A percentile compares a stretch with the other conserved stretches of the same genome.
phyloP scores from a whole-genome alignment of 2,329 filamentous ascomycete species.

The Fusarium drepaniforme region DNA sequence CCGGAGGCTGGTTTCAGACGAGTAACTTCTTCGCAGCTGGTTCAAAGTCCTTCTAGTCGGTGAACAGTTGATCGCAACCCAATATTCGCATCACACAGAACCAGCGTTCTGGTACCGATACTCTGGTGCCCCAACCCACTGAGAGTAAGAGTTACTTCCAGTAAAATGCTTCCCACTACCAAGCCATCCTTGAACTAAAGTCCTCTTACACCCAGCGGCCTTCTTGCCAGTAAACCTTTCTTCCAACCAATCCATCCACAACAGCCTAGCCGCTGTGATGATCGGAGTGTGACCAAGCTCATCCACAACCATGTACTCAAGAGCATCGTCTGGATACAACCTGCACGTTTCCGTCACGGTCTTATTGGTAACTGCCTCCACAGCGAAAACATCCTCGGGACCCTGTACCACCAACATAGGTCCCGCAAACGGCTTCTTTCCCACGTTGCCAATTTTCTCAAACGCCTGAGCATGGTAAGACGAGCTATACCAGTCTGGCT shows the following conservation, averaged over 20 bases:
- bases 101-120: slow-evolving; percentile 19
- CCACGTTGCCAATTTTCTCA: not conserved
- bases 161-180: not conserved
- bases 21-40: too few relatives aligned
- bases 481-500: not conserved
- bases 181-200: not conserved
- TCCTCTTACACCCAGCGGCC: not conserved
- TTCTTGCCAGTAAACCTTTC: slow-evolving; percentile 1
- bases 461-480: slow-evolving; percentile 20
- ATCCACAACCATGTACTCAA: slow-evolving; percentile 2
- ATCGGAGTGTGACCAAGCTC: slow-evolving; percentile 8
- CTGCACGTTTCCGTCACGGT: not conserved
- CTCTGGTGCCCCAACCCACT: slow-evolving; percentile 15
- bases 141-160: slow-evolving; percentile 6
- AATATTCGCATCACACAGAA: not conserved
- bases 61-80: not conserved
- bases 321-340: fast-evolving
- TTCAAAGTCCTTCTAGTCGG: too few relatives aligned
- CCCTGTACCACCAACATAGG: slow-evolving; percentile 14
- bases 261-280: not conserved
- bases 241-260: slow-evolving; percentile 13
- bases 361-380: not conserved
- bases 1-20: not conserved
- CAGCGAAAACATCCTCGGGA: not conserved
- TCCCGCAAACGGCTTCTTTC: not conserved